Percentiles rank a stretch among this genome's conserved stretches.
Conservation (phyloP, 108 stramenopile species). For the Bacterosira constricta region DNA sequence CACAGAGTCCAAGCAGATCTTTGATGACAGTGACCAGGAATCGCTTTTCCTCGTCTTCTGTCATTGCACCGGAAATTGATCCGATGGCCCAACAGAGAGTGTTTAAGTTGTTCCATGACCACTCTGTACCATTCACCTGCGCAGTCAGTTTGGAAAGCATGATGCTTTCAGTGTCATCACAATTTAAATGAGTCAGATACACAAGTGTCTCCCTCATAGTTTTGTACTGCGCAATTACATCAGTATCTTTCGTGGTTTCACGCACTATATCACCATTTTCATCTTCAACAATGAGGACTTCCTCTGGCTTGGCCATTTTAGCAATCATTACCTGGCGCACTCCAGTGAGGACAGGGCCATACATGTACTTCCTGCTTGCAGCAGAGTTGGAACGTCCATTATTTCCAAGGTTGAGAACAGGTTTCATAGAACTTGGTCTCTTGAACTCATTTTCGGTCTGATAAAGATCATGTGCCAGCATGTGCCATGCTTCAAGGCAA, state of each 20-base stretch:
- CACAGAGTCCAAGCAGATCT: slow-evolving; percentile 95
- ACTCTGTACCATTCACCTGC: slow-evolving; percentile 91
- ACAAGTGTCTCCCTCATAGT: slow-evolving; percentile 98
- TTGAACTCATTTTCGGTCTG: slow-evolving; percentile 73
- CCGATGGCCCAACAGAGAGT: slow-evolving; percentile 99
- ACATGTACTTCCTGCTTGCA: slow-evolving; percentile 76
- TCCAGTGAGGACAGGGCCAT: slow-evolving; percentile 85
- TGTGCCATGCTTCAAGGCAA: slow-evolving; percentile 97
- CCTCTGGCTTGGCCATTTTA: slow-evolving; percentile 99
- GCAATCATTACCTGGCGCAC: slow-evolving; percentile 96
- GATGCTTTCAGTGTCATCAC: slow-evolving; percentile 97
- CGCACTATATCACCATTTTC: slow-evolving; percentile 98
- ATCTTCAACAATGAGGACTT: slow-evolving; percentile 99
- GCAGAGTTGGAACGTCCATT: slow-evolving; percentile 29
- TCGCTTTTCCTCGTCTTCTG: slow-evolving; percentile 98
- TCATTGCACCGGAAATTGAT: slow-evolving; percentile 98
- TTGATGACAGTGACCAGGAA: slow-evolving; percentile 99
- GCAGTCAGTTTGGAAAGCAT: slow-evolving; percentile 97
- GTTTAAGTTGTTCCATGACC: slow-evolving; percentile 95
- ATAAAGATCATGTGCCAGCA: slow-evolving; percentile 96
- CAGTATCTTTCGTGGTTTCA: slow-evolving; percentile 97
- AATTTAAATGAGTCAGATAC: slow-evolving; percentile 97
- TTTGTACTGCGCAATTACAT: slow-evolving; percentile 99
- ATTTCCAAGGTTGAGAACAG: slow-evolving; percentile 64
- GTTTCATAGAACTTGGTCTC: slow-evolving; percentile 27